Base-by-base conservation (phyloP, 805 yeast species). In the Starmerella sp. region DNA sequence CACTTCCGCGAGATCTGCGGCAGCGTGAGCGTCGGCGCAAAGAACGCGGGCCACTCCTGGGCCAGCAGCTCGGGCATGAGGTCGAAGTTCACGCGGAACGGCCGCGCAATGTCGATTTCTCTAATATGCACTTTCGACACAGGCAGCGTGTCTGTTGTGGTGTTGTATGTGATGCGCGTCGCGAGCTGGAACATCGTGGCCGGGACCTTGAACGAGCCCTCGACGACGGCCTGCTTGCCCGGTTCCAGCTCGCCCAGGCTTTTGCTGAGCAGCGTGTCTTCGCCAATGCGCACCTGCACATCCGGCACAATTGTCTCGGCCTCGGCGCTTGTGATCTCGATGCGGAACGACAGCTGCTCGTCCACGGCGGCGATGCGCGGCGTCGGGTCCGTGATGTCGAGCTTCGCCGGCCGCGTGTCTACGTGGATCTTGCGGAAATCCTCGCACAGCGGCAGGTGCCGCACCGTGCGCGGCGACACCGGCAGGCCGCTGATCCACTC, bases 41-140 rank as follows among this genome's bases (percentile, higher is more conserved):
- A 73, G 42, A 67, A 54, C 41, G 63, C 67, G n/a, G 71, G 69
- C 76, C 76, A 72, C 5, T 54, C 54, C 29, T 64, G 67, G 1
- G 61, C 62, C 41, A 67, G 64, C 11, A 60, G 56, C 30, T 66
- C 61, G 1, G 76, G 73, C 6, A 65, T 37, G 6, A 72, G 67
- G 30, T 68, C 70, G 51, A 69, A 72, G 14, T 65, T 64, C 11
- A 65, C 67, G 3, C 72, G 62, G 55, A 72, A 69, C 7, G 75
- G 74, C 38, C 59, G 55, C 15, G 62, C 52, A 0, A 71, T 69
- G 13, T 70, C 68, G 8, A 72, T 54, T 5, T 62, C 59, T 15
- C 61, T 54, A 6, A 51, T 15, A n/a, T 58, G 53, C 8, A 61
- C 44, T 30, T 60, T 62, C n/a, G 58, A 58, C 30, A 61, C 67